Evolutionary conservation across 257 asterid species (phyloP).

Genomic region (Eucommia ulmoides): DNA sequence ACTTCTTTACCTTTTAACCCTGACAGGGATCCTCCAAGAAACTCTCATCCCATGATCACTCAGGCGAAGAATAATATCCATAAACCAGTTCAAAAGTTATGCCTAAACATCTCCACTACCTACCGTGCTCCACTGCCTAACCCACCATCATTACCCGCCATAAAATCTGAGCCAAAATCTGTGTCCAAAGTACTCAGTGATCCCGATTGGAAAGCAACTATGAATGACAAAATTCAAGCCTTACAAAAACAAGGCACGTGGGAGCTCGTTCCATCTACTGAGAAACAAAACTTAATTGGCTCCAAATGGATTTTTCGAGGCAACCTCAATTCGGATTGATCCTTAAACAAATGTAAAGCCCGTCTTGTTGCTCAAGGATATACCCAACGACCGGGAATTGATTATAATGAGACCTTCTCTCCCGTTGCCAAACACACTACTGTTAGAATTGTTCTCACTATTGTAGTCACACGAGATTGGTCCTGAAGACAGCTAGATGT

Average conservation of each 20-base stretch:
- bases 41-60: background rate
- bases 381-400: background rate
- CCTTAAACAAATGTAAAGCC: background rate
- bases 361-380: background rate
- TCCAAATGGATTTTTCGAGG: background rate
- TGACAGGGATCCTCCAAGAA: too few species aligned
- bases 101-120: too few species aligned
- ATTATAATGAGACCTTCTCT: background rate
- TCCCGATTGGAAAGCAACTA: background rate
- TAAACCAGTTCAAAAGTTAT: background rate
- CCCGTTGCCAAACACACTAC: background rate
- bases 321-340: background rate
- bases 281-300: background rate
- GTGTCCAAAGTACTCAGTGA: background rate
- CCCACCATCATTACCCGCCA: too few species aligned
- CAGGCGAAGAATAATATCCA: background rate
- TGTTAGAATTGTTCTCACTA: background rate
- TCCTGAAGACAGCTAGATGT: background rate
- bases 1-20: too few species aligned
- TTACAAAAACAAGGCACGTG: background rate
- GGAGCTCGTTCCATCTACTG: background rate
- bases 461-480: background rate
- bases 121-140: too few species aligned
- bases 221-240: background rate
- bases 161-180: background rate